A percentile compares a stretch with the other conserved stretches of the same genome.
Evolutionary conservation across 805 yeast species (phyloP).

Genomic region (Yarrowia sp.): DNA sequence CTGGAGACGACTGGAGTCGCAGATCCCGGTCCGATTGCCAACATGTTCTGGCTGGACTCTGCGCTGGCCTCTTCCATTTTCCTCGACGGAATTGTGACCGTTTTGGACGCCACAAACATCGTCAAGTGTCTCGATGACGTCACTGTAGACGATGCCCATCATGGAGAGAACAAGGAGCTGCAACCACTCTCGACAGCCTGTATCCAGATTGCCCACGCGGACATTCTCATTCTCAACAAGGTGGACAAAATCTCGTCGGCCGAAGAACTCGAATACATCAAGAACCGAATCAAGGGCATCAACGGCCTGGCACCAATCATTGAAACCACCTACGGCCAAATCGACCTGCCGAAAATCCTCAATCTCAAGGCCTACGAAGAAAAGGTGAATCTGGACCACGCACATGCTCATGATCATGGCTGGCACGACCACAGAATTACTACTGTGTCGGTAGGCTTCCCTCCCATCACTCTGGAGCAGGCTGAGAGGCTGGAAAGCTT

Average conservation of each 20-base stretch:
- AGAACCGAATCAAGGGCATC: conserved; percentile 47
- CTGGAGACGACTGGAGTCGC: conserved; percentile 96
- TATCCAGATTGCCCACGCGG: conserved; percentile 87
- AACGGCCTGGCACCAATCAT: conserved; percentile 67
- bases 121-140: conserved; percentile 61
- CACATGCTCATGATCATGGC: conserved; percentile 29
- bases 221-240: conserved; percentile 75
- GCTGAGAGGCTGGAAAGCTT: conserved; percentile 54
- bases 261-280: conserved; percentile 38
- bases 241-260: conserved; percentile 49
- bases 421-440: conserved; percentile 43
- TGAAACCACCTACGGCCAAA: conserved; percentile 69
- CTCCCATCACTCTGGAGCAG: conserved; percentile 40
- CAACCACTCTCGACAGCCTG: conserved; percentile 72
- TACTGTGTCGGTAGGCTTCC: conserved; percentile 51
- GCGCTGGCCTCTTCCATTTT: conserved; percentile 79
- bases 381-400: conserved; percentile 28
- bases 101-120: conserved; percentile 52
- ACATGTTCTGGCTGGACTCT: conserved; percentile 96
- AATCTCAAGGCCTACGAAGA: conserved; percentile 76
- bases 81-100: conserved; percentile 83
- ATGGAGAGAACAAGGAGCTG: conserved; percentile 41
- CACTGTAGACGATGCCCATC: conserved; percentile 40
- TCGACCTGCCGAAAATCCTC: conserved; percentile 61
- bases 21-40: conserved; percentile 95